Conservation (phyloP, 495 filamentous ascomycete genomes). For the Tuber melanosporum region DNA sequence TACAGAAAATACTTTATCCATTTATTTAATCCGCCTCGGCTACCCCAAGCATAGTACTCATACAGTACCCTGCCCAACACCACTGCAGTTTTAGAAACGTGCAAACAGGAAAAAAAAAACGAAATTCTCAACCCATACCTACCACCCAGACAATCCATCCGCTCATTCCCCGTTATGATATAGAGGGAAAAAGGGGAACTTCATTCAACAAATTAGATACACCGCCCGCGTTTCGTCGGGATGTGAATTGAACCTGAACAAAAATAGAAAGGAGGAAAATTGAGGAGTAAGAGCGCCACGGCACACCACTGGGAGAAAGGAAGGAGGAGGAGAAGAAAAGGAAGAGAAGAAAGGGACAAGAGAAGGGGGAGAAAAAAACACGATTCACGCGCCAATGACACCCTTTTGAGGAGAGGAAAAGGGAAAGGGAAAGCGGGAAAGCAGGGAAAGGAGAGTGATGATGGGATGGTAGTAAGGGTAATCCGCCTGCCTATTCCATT, state of each 20-base stretch:
- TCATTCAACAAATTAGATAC: constrained; percentile 1
- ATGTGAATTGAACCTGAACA: neutral
- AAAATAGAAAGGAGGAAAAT: neutral
- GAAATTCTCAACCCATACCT: constrained; percentile 15
- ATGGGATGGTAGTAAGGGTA: neutral
- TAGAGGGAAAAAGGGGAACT: neutral
- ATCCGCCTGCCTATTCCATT: neutral
- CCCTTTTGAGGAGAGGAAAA: constrained; percentile 1
- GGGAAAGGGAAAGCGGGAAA: neutral
- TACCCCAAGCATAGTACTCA: neutral
- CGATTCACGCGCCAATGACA: neutral
- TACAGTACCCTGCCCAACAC: neutral
- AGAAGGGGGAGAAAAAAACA: neutral
- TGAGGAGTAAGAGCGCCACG: neutral
- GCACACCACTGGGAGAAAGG: neutral
- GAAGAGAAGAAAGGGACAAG: neutral
- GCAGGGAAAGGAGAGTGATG: neutral
- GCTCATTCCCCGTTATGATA: neutral
- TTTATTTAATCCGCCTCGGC: neutral
- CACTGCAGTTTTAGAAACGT: neutral
- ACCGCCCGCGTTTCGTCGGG: neutral
- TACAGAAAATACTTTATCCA: neutral
- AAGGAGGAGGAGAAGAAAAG: neutral
- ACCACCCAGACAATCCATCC: neutral
- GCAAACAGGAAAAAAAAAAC: constrained; percentile 15